phyloP scores from a whole-genome alignment of 116 monocot genomes.

The Dioscorea cayenensis region DNA sequence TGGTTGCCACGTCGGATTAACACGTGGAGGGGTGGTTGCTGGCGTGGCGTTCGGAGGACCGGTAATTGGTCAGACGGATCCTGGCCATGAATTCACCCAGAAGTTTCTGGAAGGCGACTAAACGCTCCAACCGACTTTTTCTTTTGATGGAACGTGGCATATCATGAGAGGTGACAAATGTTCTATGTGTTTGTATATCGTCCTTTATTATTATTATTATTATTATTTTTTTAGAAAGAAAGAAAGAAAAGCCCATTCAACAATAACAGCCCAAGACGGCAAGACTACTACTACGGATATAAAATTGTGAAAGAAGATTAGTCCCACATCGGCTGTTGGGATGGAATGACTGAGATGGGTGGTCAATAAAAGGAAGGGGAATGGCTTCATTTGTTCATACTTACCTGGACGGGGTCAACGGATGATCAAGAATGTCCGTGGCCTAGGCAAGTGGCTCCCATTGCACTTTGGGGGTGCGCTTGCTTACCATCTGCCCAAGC shows the following conservation, averaged over 20 bases:
- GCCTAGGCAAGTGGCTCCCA: background rate
- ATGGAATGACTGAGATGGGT: too few species aligned
- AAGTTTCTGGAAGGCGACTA: slow-evolving; percentile 62
- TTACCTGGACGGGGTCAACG: slow-evolving; percentile 6
- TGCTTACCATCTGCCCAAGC: slow-evolving; percentile 54
- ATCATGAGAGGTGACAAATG: background rate
- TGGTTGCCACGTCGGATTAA: slow-evolving; percentile 46
- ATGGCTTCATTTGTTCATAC: background rate
- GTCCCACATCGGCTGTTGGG: too few species aligned
- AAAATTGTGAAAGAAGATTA: too few species aligned
- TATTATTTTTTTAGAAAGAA: too few species aligned
- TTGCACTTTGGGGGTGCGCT: slow-evolving; percentile 12
- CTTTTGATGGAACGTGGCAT: background rate
- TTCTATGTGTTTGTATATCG: too few species aligned
- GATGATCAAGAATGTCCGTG: background rate
- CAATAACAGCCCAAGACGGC: too few species aligned
- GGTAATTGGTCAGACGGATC: slow-evolving; percentile 11
- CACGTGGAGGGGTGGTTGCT: slow-evolving; percentile 2
- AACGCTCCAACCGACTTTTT: background rate
- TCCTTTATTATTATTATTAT: too few species aligned
- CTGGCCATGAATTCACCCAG: slow-evolving; percentile 41
- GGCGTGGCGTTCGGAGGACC: slow-evolving; percentile 35
- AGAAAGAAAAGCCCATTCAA: too few species aligned
- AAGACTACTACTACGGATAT: too few species aligned
- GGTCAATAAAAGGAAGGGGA: background rate